A percentile compares a stretch with the other conserved stretches of the same genome.
Conservation (phyloP, 805 yeast species). For the Ogataea wickerhamii region DNA sequence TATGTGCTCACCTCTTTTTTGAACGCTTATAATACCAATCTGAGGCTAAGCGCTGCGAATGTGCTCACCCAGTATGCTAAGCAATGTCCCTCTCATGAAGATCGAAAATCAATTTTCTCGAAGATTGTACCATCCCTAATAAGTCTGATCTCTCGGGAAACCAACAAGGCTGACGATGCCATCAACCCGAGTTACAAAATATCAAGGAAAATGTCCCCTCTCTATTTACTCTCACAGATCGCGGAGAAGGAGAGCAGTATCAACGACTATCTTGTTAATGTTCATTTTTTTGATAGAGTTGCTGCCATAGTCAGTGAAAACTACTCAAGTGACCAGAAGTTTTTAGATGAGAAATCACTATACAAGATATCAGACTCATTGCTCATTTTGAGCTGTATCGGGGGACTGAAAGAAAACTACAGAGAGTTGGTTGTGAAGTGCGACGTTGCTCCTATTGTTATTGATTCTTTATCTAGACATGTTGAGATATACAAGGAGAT, state of each 20-base stretch:
- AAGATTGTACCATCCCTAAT: constrained; percentile 26
- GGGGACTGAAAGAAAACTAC: constrained; percentile 34
- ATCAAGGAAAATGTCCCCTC: constrained; percentile 31
- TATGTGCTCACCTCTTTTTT: constrained; percentile 26
- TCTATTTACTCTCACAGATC: constrained; percentile 32
- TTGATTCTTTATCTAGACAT: constrained; percentile 33
- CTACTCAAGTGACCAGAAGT: constrained; percentile 21
- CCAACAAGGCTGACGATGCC: constrained; percentile 15
- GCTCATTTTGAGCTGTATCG: constrained; percentile 36
- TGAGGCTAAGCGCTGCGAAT: constrained; percentile 27
- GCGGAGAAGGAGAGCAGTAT: constrained; percentile 33
- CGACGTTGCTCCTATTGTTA: constrained; percentile 29
- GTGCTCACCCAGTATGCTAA: constrained; percentile 27
- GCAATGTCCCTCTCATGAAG: constrained; percentile 12
- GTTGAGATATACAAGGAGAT: constrained; percentile 18
- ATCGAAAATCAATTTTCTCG: constrained; percentile 17
- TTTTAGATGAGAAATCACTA: constrained; percentile 27
- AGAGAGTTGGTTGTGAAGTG: constrained; percentile 33
- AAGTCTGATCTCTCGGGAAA: constrained; percentile 18
- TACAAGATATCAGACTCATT: constrained; percentile 35
- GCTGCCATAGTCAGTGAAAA: constrained; percentile 30
- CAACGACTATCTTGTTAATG: constrained; percentile 33
- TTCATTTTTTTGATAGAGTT: constrained; percentile 30
- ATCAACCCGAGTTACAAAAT: constrained; percentile 21
- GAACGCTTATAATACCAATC: constrained; percentile 20